These are phyloP conservation scores for Arabidopsis suecica DNA, from an alignment of 345 rosid species.

Conservation along the genomic window DNA sequence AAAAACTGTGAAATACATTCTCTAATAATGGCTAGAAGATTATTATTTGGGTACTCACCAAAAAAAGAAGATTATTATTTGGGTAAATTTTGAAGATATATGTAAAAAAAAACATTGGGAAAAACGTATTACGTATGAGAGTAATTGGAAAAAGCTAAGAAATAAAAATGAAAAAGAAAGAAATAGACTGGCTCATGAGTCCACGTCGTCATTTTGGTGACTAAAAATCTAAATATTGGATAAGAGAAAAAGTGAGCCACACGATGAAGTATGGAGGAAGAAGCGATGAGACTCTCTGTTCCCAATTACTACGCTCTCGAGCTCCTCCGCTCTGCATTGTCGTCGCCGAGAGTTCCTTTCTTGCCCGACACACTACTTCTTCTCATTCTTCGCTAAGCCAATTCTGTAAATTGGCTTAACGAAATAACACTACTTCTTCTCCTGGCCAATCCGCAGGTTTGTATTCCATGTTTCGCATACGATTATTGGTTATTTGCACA, in stretches of 20 bases:
- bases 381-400: slow-evolving; percentile 9
- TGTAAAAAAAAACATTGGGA: too few relatives aligned
- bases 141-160: too few relatives aligned
- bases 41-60: too few relatives aligned
- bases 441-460: slow-evolving; percentile 25
- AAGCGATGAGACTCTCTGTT: slow-evolving; percentile 33
- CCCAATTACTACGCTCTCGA: slow-evolving; percentile 19
- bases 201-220: slow-evolving; percentile 12
- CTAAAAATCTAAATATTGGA: slow-evolving; percentile 16
- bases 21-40: slow-evolving; percentile 9
- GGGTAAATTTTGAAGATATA: too few relatives aligned
- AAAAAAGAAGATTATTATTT: too few relatives aligned
- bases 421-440: neutral
- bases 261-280: slow-evolving; percentile 39
- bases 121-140: too few relatives aligned
- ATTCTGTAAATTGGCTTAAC: neutral
- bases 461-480: neutral
- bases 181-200: too few relatives aligned
- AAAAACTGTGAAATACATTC: neutral
- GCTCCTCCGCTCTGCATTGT: slow-evolving; percentile 22
- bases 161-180: too few relatives aligned
- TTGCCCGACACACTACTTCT: neutral
- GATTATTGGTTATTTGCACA: too few relatives aligned
- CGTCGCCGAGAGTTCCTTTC: neutral
- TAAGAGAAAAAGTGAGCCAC: slow-evolving; percentile 43